Conservation (phyloP, 345 rosid species). For the Pugionium cornutum region DNA sequence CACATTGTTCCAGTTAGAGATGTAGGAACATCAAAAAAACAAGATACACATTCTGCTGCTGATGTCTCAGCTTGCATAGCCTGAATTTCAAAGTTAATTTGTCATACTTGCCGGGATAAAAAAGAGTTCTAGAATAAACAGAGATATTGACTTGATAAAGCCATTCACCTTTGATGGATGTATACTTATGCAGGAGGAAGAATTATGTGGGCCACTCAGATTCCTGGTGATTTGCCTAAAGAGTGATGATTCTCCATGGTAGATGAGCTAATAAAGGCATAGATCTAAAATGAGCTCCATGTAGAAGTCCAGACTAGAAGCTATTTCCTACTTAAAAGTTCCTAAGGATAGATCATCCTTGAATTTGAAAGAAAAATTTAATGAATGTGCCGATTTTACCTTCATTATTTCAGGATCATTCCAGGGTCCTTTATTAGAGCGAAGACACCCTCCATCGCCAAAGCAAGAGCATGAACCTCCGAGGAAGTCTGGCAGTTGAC, state of each 20-base stretch:
- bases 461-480: constrained; percentile 93
- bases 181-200: constrained; percentile 52
- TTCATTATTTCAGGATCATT: constrained; percentile 88
- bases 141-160: not conserved
- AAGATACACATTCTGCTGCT: constrained; percentile 62
- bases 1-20: constrained; percentile 46
- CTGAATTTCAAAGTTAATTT: constrained; percentile 41
- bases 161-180: constrained; percentile 54
- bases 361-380: no score
- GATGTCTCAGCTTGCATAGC: constrained; percentile 53
- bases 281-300: constrained; percentile 31
- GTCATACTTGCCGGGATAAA: constrained; percentile 21
- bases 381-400: constrained; percentile 41
- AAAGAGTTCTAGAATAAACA: not conserved
- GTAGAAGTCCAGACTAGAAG: constrained; percentile 22
- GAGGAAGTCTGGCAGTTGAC: constrained; percentile 93
- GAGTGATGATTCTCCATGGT: constrained; percentile 58
- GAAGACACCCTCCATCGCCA: constrained; percentile 82
- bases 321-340: constrained; percentile 8
- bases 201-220: constrained; percentile 44
- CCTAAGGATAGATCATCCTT: no score
- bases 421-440: constrained; percentile 97
- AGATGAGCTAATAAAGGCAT: constrained; percentile 55
- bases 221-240: constrained; percentile 63
- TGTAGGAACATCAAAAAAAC: constrained; percentile 51